These are phyloP conservation scores for Fusarium oligoseptatum DNA, from an alignment of 2,329 filamentous ascomycete genomes.

Conservation along the genomic window DNA sequence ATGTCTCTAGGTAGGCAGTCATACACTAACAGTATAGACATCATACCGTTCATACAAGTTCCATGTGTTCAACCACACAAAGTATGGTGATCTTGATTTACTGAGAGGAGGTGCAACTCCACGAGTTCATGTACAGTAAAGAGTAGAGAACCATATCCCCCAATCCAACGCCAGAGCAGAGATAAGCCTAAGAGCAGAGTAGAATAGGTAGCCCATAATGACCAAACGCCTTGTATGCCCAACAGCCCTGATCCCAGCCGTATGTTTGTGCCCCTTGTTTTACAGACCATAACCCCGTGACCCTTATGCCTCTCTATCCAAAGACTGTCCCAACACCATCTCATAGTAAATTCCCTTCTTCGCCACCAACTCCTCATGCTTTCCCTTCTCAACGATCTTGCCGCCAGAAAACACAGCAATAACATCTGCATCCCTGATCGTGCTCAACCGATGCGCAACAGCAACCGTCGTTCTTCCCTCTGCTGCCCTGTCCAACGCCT, in stretches of 20 bases:
- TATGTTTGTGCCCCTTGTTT: neutral
- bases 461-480: constrained; percentile 68
- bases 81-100: neutral
- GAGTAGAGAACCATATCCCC: neutral
- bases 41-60: neutral
- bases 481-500: constrained; percentile 65
- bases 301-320: constrained; percentile 51
- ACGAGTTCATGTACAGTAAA: neutral
- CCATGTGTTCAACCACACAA: neutral
- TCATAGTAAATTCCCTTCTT: constrained; percentile 64
- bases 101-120: neutral
- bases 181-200: neutral
- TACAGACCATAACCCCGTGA: neutral
- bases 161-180: neutral
- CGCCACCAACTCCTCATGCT: constrained; percentile 69
- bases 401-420: constrained; percentile 71
- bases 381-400: constrained; percentile 69
- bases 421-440: constrained; percentile 68
- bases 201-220: neutral
- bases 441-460: constrained; percentile 72
- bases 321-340: constrained; percentile 63
- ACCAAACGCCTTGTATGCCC: neutral
- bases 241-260: neutral
- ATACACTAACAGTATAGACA: neutral
- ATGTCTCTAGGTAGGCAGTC: neutral